Percentiles rank a stretch among this genome's conserved stretches.
These are phyloP conservation scores for Boechera stricta DNA, from an alignment of 345 rosid genomes.

Conservation along the genomic window DNA sequence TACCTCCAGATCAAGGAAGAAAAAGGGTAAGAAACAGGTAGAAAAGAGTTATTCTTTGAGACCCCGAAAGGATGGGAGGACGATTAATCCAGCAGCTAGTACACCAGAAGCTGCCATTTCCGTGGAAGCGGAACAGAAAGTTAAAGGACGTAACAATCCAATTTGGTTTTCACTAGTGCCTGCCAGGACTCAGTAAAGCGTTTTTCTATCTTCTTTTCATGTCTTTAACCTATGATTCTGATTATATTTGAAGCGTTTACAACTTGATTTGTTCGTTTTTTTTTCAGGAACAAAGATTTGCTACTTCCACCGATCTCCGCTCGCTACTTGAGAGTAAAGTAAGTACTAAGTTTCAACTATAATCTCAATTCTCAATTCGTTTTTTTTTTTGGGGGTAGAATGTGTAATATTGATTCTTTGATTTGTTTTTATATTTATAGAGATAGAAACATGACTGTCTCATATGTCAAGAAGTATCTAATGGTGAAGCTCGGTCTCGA, in stretches of 20 bases:
- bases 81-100: background rate
- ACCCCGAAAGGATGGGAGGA: background rate
- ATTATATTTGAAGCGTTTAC: conserved; percentile 8
- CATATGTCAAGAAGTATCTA: conserved; percentile 28
- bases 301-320: background rate
- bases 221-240: background rate
- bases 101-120: background rate
- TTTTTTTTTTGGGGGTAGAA: background rate
- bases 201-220: conserved; percentile 2
- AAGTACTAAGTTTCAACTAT: background rate
- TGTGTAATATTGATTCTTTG: conserved; percentile 5
- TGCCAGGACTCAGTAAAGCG: conserved; percentile 1
- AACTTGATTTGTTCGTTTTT: conserved; percentile 14
- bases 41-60: conserved; percentile 1
- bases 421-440: conserved; percentile 21
- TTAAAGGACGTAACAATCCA: background rate
- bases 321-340: background rate
- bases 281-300: conserved; percentile 16
- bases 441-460: conserved; percentile 20
- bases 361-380: background rate
- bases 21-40: conserved; percentile 7
- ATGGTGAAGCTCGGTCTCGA: conserved; percentile 14
- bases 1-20: background rate
- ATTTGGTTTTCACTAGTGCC: conserved; percentile 33
- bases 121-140: background rate